These are phyloP conservation scores for Backusella tuberculispora DNA, from an alignment of 192 early-diverging fungal species.

Conservation along the genomic window DNA sequence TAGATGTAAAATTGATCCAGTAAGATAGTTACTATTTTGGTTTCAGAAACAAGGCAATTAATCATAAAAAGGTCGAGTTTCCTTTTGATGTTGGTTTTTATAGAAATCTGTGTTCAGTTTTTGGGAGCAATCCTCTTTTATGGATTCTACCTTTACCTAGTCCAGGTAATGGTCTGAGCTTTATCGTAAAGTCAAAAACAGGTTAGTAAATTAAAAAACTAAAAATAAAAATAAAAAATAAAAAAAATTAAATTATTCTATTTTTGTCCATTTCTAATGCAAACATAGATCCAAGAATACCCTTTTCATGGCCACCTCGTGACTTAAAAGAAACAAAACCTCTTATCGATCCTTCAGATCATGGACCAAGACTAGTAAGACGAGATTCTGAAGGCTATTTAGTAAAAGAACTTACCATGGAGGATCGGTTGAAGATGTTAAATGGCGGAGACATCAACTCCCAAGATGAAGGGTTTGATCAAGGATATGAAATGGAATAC, in stretches of 20 bases:
- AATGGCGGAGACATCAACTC: neutral
- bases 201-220: conserved; percentile 2
- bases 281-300: conserved; percentile 23
- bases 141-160: conserved; percentile 75
- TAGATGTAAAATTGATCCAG: conserved; percentile 52
- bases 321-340: conserved; percentile 29
- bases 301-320: conserved; percentile 39
- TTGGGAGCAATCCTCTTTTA: conserved; percentile 62
- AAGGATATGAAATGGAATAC: neutral
- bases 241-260: conserved; percentile 10
- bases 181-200: conserved; percentile 55
- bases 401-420: conserved; percentile 39
- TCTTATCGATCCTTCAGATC: conserved; percentile 6
- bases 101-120: conserved; percentile 71
- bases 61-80: conserved; percentile 49
- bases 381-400: conserved; percentile 48
- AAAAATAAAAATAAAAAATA: too few species aligned
- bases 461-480: conserved; percentile 1
- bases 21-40: conserved; percentile 21
- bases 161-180: conserved; percentile 70
- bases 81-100: conserved; percentile 83
- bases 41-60: neutral
- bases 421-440: conserved; percentile 36
- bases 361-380: conserved; percentile 30
- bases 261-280: conserved; percentile 14